Conservation (phyloP, 192 early-diverging fungal species). For the Backusella tuberculispora region DNA sequence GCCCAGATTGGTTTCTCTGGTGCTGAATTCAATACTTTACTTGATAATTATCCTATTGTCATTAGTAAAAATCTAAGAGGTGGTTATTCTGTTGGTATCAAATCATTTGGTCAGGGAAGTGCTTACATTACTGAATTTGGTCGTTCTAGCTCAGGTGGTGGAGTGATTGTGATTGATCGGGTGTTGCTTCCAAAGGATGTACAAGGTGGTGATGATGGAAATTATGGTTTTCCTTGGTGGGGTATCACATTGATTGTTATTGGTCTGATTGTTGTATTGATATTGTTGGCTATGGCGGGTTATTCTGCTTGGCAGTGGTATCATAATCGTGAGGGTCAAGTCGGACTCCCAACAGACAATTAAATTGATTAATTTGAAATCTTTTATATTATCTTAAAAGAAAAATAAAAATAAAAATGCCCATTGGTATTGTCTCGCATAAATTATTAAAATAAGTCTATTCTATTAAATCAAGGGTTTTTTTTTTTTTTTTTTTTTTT, state of each 20-base stretch:
- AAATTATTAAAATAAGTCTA: not conserved
- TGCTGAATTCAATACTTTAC: constrained; percentile 21
- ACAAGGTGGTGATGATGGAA: no score
- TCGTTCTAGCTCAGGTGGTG: constrained; percentile 29
- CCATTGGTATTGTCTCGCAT: not conserved
- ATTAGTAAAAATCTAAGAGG: constrained; percentile 7
- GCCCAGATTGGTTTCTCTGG: constrained; percentile 2
- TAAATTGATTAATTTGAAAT: not conserved
- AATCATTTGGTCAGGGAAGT: constrained; percentile 10
- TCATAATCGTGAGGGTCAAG: constrained; percentile 17
- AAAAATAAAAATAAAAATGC: not conserved
- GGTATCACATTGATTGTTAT: constrained; percentile 25
- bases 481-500: not conserved
- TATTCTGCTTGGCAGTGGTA: constrained; percentile 34
- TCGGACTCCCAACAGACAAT: not conserved
- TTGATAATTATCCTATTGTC: constrained; percentile 11
- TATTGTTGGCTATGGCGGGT: not conserved
- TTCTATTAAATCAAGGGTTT: not conserved
- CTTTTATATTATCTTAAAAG: not conserved
- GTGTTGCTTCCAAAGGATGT: constrained; percentile 31
- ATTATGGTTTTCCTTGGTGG: constrained; percentile 31
- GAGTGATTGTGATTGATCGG: constrained; percentile 36
- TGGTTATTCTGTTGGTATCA: constrained; percentile 22
- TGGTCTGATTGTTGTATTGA: not conserved
- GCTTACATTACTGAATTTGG: constrained; percentile 26